Base-by-base conservation (phyloP, 148 eudicot species). In the Talinum fruticosum region DNA sequence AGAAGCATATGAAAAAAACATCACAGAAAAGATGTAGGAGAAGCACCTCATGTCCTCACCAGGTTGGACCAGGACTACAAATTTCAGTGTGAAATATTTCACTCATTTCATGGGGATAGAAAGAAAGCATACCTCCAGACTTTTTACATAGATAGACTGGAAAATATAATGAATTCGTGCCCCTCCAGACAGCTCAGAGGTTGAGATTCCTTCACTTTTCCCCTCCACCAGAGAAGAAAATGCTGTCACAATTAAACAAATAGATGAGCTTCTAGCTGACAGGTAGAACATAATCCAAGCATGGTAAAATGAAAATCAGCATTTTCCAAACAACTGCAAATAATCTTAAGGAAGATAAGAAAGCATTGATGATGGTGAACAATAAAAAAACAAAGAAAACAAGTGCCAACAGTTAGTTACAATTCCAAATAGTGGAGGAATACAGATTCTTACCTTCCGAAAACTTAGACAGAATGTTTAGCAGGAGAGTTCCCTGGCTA, bases 141-240 rank as follows among this genome's bases (percentile, higher is more conserved):
- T 86, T 81, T 88, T 90, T 57, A 96, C 99, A 79, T 87, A 96
- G 72, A 96, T 96, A 34, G 87, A 90, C 84, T 96, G 99, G 83
- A 96, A 96, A 72, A 96, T 96, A 69, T 90, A 90, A 80, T 93
- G 99, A 57, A 96, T 87, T 82, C 99, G 84, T 75, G 99, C 99
- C 73, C 99, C 99, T 68, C 99, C 99, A 69, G 95, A 93, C 73
- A 96, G 85, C 92, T 96, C 97, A 53, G 91, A 84, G 8, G 97
- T 96, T 37, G 99, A 93, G 89, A 93, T 91, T 82, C 87, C 97
- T 86, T 96, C 97, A 77, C 84, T 89, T 87, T 93, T 96, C 54
- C 99, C 99, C 78, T 93, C 99, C 76, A 93, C 87, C 92, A 96
- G 81, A 44, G 97, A 93, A 84, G 92, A 90, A 89, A 90, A 91